phyloP scores from a whole-genome alignment of 2,329 filamentous ascomycete species.

The Chaetomium globosum region DNA sequence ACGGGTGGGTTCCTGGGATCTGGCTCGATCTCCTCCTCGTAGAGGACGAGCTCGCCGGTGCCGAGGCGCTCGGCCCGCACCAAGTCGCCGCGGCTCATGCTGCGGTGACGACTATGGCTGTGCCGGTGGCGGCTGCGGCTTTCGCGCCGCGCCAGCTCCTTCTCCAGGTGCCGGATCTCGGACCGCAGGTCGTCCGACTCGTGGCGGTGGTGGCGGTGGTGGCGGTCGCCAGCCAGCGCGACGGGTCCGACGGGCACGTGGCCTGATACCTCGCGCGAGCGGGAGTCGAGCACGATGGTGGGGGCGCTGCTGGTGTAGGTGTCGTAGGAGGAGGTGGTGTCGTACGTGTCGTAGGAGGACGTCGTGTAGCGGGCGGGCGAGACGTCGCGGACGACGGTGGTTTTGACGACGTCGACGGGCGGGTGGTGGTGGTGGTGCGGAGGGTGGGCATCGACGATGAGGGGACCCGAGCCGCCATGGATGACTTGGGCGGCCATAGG shows the following conservation, averaged over 20 bases:
- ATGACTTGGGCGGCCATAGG: slow-evolving; percentile 28
- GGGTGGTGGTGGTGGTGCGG: slow-evolving; percentile 33
- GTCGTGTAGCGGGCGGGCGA: slow-evolving; percentile 52
- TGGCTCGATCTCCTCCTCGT: slow-evolving; percentile 62
- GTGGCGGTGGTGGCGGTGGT: slow-evolving; percentile 34
- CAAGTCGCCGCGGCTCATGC: slow-evolving; percentile 51
- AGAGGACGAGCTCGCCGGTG: slow-evolving; percentile 65
- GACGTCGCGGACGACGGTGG: slow-evolving; percentile 52
- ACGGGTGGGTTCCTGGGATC: slow-evolving; percentile 53
- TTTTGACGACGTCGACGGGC: slow-evolving; percentile 49
- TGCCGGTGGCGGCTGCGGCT: slow-evolving; percentile 20
- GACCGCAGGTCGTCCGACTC: slow-evolving; percentile 65
- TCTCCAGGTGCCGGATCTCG: slow-evolving; percentile 73
- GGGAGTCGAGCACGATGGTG: slow-evolving; percentile 47
- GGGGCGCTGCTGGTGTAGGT: slow-evolving; percentile 38
- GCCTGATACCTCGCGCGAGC: slow-evolving; percentile 43
- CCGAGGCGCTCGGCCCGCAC: slow-evolving; percentile 60
- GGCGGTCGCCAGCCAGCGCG: slow-evolving; percentile 34
- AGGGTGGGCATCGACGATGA: slow-evolving; percentile 43
- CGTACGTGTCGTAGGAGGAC: neutral
- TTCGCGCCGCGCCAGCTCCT: slow-evolving; percentile 52
- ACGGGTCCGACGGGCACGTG: slow-evolving; percentile 46
- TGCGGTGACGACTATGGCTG: slow-evolving; percentile 18
- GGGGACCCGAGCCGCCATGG: slow-evolving; percentile 36
- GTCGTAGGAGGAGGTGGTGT: slow-evolving; percentile 40